Evolutionary conservation across 129 eudicot species (phyloP).

Genomic region (Erigeron canadensis): DNA sequence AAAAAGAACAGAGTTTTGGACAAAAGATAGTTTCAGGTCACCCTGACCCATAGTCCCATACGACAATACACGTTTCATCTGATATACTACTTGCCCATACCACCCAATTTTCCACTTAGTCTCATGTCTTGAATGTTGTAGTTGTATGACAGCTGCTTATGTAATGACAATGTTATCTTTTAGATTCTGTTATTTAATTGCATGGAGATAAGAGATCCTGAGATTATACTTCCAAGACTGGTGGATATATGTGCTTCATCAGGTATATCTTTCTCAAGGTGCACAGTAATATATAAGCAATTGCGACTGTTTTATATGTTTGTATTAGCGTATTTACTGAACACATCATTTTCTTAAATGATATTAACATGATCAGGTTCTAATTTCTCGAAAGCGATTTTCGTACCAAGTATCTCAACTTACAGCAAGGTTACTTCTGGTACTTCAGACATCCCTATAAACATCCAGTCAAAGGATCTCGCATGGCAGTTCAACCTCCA

Average conservation of each 20-base stretch:
- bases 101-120: too few species aligned
- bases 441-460: slow-evolving; percentile 49
- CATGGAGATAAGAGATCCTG: slow-evolving; percentile 87
- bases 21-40: too few species aligned
- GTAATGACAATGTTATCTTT: slow-evolving; percentile 9
- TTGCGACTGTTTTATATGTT: background rate
- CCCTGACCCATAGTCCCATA: too few species aligned
- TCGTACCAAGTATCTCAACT: slow-evolving; percentile 77
- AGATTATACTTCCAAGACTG: slow-evolving; percentile 68
- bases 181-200: slow-evolving; percentile 89
- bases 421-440: slow-evolving; percentile 89
- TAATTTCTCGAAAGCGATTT: slow-evolving; percentile 72
- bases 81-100: too few species aligned
- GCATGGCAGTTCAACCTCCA: slow-evolving; percentile 87
- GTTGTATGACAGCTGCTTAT: background rate
- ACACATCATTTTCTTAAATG: background rate
- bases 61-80: too few species aligned
- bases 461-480: slow-evolving; percentile 53
- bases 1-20: too few species aligned
- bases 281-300: background rate
- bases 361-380: slow-evolving; percentile 43
- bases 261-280: slow-evolving; percentile 44
- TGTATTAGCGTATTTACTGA: background rate
- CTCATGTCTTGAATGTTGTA: too few species aligned
- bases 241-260: slow-evolving; percentile 70